Evolutionary conservation across 148 eudicot genomes (phyloP), one percentile per base, ranked within the genome.

Genomic region (Suaeda aralocaspica): DNA sequence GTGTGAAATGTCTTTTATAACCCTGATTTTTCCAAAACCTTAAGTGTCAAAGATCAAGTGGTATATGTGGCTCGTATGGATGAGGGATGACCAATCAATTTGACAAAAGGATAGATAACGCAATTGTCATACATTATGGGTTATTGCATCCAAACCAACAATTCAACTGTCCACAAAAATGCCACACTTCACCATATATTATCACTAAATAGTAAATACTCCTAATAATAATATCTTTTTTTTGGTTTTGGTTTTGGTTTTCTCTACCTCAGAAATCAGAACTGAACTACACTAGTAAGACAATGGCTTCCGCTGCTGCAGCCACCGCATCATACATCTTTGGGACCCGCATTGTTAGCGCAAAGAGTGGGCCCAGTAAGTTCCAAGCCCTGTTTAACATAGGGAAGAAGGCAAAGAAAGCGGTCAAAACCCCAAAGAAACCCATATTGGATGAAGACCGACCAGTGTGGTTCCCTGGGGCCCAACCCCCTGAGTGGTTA

Each of bases 401-500:
- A 41, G 84, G 80, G 14, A 74, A 69, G 29, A 90, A 88, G 76
- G 83, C 74, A 9, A 92, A 92, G 72, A 86, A 84, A 61, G 67
- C 83, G n/a, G n/a, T n/a, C n/a, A n/a, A n/a, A 0, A 49, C 76
- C 1, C 69, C 84, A 0, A 77, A 71, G 71, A 86, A 71, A 61
- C 68, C 75, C 19, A 24, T 74, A 16, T 31, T 59, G 12, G 82
- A 61, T 8, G 59, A 87, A 2, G 92, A 86, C 46, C 65, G 91
- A 0, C 98, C 88, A 7, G 76, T 91, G 6, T 93, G 98, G 96
- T 93, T 53, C 83, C 98, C 98, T 0, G 95, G 96, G 0, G 92
- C 95, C 16, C 69, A 87, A 51, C 68, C 88, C 0, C 98, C 98
- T 0, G 96, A 87, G 0, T 93, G 81, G 69, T 82, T 93, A 0